A percentile compares a stretch with the other conserved stretches of the same genome.
Conservation (phyloP, 306 rosid genomes). For the Calophaca sinica region DNA sequence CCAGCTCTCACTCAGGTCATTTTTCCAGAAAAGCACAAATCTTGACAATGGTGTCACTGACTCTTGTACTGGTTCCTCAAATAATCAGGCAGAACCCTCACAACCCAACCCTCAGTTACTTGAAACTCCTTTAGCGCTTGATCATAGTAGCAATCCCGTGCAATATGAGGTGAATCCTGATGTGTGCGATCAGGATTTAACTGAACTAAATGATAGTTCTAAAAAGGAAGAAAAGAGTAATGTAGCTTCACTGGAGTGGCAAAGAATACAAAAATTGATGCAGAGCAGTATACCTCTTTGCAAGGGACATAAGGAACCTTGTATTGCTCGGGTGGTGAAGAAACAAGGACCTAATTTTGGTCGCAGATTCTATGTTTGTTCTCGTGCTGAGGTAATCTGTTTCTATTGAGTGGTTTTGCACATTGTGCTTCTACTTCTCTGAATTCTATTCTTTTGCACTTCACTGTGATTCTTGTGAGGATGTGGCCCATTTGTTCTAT, state of each 20-base stretch:
- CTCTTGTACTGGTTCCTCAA: slow-evolving; percentile 43
- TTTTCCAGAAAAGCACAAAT: slow-evolving; percentile 66
- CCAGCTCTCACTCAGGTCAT: slow-evolving; percentile 78
- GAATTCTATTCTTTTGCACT: neutral
- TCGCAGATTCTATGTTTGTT: slow-evolving; percentile 79
- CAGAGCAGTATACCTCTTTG: slow-evolving; percentile 92
- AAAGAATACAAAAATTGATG: slow-evolving; percentile 87
- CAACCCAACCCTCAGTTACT: slow-evolving; percentile 49
- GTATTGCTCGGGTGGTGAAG: slow-evolving; percentile 87
- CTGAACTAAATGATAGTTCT: slow-evolving; percentile 48
- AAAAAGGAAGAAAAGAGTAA: slow-evolving; percentile 62
- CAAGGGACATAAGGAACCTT: slow-evolving; percentile 85
- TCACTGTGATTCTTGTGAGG: slow-evolving; percentile 9
- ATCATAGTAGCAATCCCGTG: slow-evolving; percentile 47
- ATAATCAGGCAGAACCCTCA: slow-evolving; percentile 46
- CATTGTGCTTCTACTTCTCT: neutral
- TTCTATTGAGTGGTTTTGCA: slow-evolving; percentile 28
- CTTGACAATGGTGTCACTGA: slow-evolving; percentile 43
- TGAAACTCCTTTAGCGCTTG: slow-evolving; percentile 51
- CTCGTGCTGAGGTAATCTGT: slow-evolving; percentile 80
- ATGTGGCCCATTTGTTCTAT: slow-evolving; percentile 12
- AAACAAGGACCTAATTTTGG: slow-evolving; percentile 88
- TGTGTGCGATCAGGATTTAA: slow-evolving; percentile 50
- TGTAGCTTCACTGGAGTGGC: slow-evolving; percentile 82
- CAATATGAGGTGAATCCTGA: slow-evolving; percentile 50